These are phyloP conservation scores for Coemansia sp. DNA, from an alignment of 192 early-diverging fungal species.

Conservation along the genomic window DNA sequence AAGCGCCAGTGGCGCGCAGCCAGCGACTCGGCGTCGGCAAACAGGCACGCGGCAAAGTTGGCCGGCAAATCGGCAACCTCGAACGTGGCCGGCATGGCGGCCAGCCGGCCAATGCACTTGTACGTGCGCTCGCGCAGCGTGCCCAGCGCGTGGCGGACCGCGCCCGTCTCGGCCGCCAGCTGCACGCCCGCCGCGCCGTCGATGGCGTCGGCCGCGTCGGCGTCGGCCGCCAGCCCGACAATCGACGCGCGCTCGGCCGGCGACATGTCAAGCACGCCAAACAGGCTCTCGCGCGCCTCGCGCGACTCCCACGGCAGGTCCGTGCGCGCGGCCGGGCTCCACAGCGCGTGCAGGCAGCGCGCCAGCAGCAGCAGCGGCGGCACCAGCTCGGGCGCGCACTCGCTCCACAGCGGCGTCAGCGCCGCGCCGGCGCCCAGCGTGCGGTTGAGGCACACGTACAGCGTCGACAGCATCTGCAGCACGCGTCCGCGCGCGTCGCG, in stretches of 20 bases:
- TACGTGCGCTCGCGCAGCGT: conserved; percentile 27
- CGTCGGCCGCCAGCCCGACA: conserved; percentile 1
- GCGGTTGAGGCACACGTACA: conserved; percentile 34
- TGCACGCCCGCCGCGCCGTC: neutral
- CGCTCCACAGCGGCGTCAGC: conserved; percentile 36
- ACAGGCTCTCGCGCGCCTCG: conserved; percentile 13
- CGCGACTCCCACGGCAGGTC: conserved; percentile 26
- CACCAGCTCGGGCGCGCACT: conserved; percentile 17
- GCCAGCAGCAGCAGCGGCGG: conserved; percentile 20
- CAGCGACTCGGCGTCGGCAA: conserved; percentile 27
- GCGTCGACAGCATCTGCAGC: conserved; percentile 15
- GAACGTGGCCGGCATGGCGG: conserved; percentile 16
- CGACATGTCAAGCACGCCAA: conserved; percentile 33
- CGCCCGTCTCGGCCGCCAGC: conserved; percentile 8
- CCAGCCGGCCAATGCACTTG: conserved; percentile 27
- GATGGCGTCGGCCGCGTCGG: neutral
- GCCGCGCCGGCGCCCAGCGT: conserved; percentile 10
- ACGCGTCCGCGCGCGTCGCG: conserved; percentile 8
- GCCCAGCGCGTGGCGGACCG: conserved; percentile 18
- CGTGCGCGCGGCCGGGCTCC: conserved; percentile 28
- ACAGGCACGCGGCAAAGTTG: conserved; percentile 27
- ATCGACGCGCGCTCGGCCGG: conserved; percentile 16
- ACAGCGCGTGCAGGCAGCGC: conserved; percentile 36
- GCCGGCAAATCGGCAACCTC: conserved; percentile 4
- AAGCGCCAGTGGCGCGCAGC: conserved; percentile 36